Evolutionary conservation across 1,284 basidiomycete genomes (phyloP), one percentile per base, ranked within the genome.

Genomic region (Neotropicomus parvogracilis): DNA sequence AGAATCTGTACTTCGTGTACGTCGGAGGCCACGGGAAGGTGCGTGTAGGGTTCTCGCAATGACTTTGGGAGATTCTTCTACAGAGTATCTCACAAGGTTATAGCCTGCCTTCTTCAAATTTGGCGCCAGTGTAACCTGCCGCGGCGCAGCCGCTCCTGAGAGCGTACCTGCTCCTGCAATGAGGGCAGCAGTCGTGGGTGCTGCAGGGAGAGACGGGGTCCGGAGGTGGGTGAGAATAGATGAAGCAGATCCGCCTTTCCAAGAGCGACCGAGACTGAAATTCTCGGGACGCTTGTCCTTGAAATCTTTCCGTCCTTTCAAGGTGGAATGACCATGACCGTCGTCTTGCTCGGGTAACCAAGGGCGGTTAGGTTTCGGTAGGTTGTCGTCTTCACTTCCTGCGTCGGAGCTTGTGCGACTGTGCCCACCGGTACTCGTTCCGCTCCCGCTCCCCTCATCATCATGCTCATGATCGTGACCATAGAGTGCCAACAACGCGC

Each of bases 91-190:
- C 34, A 75, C 78, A 12, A 88, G 66, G 44, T 76, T 77, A 56
- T 78, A 87, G 3, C 85, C 85, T 0, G 78, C 71, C 31, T 27
- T 53, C 57, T 78, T 75, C 19, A 80, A 68, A 50, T 80, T 74
- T 1, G 86, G 81, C 2, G 77, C 78, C 19, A 88, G 68, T 1
- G 72, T 71, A 0, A 73, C 70, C 12, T 70, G 67, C 9, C 63
- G 57, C 0, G 84, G 83, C 0, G 78, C 74, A 6, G 80, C 81
- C 4, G 70, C 73, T 20, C 78, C 79, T 0, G 70, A 65, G 12
- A 81, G 63, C 42, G 79, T 76, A 3, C 80, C 79, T 0, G 84
- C 81, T 46, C 78, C 79, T 19, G 83, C 78, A 29, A 89, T 76
- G 27, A 89, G 72, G 3, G 82, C 65, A 0, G 65, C 60, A 12